Evolutionary conservation across 345 rosid genomes (phyloP).

Genomic region (Lumnitzera racemosa): DNA sequence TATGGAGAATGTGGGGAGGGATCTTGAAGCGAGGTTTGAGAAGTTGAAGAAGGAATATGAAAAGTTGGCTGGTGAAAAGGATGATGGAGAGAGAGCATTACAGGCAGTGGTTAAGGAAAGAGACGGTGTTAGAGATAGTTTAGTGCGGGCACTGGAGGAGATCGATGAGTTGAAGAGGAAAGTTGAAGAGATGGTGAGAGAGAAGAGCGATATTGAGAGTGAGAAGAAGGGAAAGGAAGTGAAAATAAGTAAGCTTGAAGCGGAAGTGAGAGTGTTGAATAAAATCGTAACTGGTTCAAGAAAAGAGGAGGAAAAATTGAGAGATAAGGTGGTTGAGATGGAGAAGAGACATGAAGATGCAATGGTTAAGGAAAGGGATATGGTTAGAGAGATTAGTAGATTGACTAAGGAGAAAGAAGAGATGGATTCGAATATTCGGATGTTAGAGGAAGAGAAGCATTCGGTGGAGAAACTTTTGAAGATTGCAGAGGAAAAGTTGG

Average conservation of each 20-base stretch:
- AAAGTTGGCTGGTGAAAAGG: slow-evolving; percentile 26
- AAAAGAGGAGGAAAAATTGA: slow-evolving; percentile 34
- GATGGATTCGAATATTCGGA: slow-evolving; percentile 27
- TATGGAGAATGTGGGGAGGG: slow-evolving; percentile 30
- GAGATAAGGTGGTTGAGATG: slow-evolving; percentile 23
- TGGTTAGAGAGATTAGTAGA: slow-evolving; percentile 28
- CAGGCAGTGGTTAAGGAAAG: slow-evolving; percentile 20
- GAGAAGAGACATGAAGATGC: slow-evolving; percentile 37
- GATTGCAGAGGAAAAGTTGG: slow-evolving; percentile 11
- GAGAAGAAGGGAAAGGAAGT: slow-evolving; percentile 17
- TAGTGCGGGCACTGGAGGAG: slow-evolving; percentile 22
- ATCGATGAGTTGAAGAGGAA: slow-evolving; percentile 25
- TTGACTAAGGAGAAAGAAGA: slow-evolving; percentile 28
- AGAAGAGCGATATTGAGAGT: slow-evolving; percentile 32
- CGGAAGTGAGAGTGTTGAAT: slow-evolving; percentile 17
- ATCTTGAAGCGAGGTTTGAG: slow-evolving; percentile 22
- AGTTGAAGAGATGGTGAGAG: slow-evolving; percentile 22
- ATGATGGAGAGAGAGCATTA: slow-evolving; percentile 14
- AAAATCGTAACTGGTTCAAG: slow-evolving; percentile 19
- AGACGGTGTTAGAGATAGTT: slow-evolving; percentile 22
- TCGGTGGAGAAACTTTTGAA: slow-evolving; percentile 16
- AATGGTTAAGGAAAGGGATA: slow-evolving; percentile 25
- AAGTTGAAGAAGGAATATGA: slow-evolving; percentile 23
- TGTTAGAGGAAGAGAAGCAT: slow-evolving; percentile 21
- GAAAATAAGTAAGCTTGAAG: slow-evolving; percentile 33